Percentiles rank a stretch among this genome's conserved stretches.
These are phyloP conservation scores for Plasmodium cynomolgi DNA, from an alignment of 169 alveolate species.

Conservation along the genomic window DNA sequence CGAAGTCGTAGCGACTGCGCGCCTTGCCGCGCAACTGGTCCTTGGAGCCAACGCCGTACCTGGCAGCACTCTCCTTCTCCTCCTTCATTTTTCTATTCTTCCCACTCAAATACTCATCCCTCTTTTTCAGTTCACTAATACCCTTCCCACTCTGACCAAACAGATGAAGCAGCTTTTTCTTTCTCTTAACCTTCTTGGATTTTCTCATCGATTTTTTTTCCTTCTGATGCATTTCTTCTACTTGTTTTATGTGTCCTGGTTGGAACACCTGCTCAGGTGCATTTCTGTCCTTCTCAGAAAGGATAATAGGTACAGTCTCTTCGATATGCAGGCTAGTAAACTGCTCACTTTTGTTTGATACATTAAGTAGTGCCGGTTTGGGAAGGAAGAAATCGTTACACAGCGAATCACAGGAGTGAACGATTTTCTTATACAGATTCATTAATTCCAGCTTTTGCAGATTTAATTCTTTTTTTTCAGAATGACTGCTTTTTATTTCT, in stretches of 20 bases:
- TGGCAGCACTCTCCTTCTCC: constrained; percentile 25
- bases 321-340: constrained; percentile 49
- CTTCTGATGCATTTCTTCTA: constrained; percentile 17
- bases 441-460: constrained; percentile 76
- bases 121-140: constrained; percentile 21
- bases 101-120: constrained; percentile 14
- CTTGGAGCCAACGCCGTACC: constrained; percentile 47
- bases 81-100: constrained; percentile 39
- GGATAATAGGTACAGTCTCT: constrained; percentile 34
- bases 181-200: constrained; percentile 42
- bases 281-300: constrained; percentile 31
- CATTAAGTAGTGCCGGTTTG: constrained; percentile 51
- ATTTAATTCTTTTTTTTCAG: constrained; percentile 78
- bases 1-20: constrained; percentile 8
- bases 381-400: constrained; percentile 84
- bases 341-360: neutral
- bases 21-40: neutral
- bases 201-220: constrained; percentile 56
- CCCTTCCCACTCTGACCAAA: constrained; percentile 17
- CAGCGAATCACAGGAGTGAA: constrained; percentile 83
- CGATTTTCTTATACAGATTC: constrained; percentile 80
- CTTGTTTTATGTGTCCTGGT: constrained; percentile 16
- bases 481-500: constrained; percentile 74
- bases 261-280: constrained; percentile 33
- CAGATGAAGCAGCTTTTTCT: constrained; percentile 5